Evolutionary conservation across 2,329 filamentous ascomycete species (phyloP).

Genomic region (Immersiporthe knoxdaviesiana): DNA sequence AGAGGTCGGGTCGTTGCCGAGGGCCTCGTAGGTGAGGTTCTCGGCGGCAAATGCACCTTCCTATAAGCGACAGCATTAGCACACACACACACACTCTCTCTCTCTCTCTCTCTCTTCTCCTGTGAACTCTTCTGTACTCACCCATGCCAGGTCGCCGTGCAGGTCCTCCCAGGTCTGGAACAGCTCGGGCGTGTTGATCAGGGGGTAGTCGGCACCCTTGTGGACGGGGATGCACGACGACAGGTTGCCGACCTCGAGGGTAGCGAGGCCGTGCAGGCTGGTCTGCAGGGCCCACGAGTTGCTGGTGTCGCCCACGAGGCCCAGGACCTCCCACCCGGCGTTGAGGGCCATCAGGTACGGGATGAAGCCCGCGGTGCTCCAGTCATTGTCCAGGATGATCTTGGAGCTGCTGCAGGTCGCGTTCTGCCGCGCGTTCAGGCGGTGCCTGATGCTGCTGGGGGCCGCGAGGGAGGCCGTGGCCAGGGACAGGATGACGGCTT

Average conservation of each 20-base stretch:
- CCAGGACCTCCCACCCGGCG: constrained; percentile 49
- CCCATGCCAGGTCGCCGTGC: constrained; percentile 48
- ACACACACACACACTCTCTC: too few species aligned
- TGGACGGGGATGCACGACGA: constrained; percentile 52
- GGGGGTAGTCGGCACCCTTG: constrained; percentile 49
- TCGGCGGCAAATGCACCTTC: constrained; percentile 49
- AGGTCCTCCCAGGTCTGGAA: constrained; percentile 49
- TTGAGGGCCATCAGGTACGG: constrained; percentile 49
- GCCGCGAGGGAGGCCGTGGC: constrained; percentile 19
- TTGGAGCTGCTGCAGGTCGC: constrained; percentile 19
- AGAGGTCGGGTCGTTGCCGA: constrained; percentile 49
- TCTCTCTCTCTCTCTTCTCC: too few species aligned
- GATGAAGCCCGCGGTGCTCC: constrained; percentile 46
- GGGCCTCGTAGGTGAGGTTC: constrained; percentile 46
- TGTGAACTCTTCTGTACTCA: background rate
- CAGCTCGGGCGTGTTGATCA: constrained; percentile 49
- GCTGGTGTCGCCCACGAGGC: constrained; percentile 43
- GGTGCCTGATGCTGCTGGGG: background rate
- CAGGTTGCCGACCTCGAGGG: constrained; percentile 49
- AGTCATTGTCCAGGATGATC: constrained; percentile 50
- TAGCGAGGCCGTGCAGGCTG: constrained; percentile 50
- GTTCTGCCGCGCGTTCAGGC: constrained; percentile 9
- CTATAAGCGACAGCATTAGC: constrained; percentile 13
- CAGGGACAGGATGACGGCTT: background rate
- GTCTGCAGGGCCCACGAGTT: constrained; percentile 51